These are phyloP conservation scores for Thelonectria discophora DNA, from an alignment of 2,329 filamentous ascomycete species.

Conservation along the genomic window DNA sequence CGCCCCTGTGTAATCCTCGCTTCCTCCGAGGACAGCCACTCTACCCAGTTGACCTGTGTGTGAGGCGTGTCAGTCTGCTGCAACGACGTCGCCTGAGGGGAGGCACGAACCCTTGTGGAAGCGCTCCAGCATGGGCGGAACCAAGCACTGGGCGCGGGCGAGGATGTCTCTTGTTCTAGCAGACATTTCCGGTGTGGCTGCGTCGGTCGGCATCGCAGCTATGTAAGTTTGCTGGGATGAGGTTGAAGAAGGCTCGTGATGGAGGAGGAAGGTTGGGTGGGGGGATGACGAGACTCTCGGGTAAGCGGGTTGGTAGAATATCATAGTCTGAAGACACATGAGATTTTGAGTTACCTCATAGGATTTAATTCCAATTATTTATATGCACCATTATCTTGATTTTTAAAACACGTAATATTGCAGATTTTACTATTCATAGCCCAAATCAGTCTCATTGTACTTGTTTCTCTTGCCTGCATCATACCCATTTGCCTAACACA, in stretches of 20 bases:
- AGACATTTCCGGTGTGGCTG: conserved; percentile 62
- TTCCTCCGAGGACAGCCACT: conserved; percentile 93
- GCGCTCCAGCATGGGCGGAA: conserved; percentile 92
- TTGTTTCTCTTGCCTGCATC: too few relatives aligned
- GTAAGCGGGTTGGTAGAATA: background rate
- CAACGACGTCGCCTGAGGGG: conserved; percentile 13
- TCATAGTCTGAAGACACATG: too few relatives aligned
- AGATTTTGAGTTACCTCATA: too few relatives aligned
- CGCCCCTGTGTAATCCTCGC: conserved; percentile 94
- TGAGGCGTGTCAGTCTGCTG: conserved; percentile 25
- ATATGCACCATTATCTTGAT: too few relatives aligned
- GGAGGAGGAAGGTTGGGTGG: background rate
- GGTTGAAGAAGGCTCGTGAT: background rate
- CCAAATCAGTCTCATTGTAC: too few relatives aligned
- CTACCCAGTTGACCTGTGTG: conserved; percentile 88
- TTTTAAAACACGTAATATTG: too few relatives aligned
- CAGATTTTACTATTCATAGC: too few relatives aligned
- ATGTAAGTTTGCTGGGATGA: background rate
- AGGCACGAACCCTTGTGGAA: conserved; percentile 86
- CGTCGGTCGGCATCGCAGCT: conserved; percentile 37
- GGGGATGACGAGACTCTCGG: background rate
- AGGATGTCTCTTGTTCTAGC: conserved; percentile 78
- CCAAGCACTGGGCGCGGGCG: conserved; percentile 83
- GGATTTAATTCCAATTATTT: too few relatives aligned
- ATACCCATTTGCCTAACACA: too few relatives aligned